Evolutionary conservation across 805 yeast species (phyloP).

Genomic region (Suhomyces vadensis): DNA sequence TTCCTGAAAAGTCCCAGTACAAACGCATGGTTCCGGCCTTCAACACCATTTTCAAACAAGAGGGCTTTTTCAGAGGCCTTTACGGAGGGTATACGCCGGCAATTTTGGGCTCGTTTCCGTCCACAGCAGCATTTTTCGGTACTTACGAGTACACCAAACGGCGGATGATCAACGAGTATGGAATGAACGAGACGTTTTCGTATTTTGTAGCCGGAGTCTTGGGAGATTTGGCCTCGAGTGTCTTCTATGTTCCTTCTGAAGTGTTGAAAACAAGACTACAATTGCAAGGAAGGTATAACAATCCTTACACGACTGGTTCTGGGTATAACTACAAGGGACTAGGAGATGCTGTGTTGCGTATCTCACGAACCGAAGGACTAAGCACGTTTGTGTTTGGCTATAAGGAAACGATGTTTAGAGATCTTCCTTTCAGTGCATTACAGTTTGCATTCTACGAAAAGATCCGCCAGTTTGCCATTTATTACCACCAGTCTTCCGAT

Average conservation of each 20-base stretch:
- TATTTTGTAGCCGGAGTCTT: conserved; percentile 84
- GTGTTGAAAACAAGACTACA: conserved; percentile 92
- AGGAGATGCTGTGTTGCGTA: conserved; percentile 65
- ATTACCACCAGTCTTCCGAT: conserved; percentile 35
- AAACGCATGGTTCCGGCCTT: conserved; percentile 76
- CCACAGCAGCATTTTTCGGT: conserved; percentile 91
- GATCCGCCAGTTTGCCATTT: conserved; percentile 62
- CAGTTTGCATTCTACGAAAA: conserved; percentile 95
- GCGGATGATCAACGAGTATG: conserved; percentile 58
- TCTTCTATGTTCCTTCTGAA: conserved; percentile 93
- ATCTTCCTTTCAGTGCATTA: conserved; percentile 91
- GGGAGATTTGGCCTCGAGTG: conserved; percentile 89
- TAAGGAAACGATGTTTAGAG: conserved; percentile 89
- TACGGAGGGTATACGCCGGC: conserved; percentile 95
- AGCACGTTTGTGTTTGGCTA: conserved; percentile 84
- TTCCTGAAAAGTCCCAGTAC: conserved; percentile 67
- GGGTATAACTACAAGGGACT: conserved; percentile 88
- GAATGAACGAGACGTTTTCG: conserved; percentile 73
- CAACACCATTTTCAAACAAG: conserved; percentile 71
- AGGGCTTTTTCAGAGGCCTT: conserved; percentile 81
- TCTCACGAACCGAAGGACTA: conserved; percentile 69
- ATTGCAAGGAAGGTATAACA: conserved; percentile 85
- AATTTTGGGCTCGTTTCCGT: conserved; percentile 87
- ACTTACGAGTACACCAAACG: conserved; percentile 86
- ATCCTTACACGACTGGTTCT: conserved; percentile 64